phyloP scores from a whole-genome alignment of 1,139 yeast genomes.

The Sugiyamaella novakii region DNA sequence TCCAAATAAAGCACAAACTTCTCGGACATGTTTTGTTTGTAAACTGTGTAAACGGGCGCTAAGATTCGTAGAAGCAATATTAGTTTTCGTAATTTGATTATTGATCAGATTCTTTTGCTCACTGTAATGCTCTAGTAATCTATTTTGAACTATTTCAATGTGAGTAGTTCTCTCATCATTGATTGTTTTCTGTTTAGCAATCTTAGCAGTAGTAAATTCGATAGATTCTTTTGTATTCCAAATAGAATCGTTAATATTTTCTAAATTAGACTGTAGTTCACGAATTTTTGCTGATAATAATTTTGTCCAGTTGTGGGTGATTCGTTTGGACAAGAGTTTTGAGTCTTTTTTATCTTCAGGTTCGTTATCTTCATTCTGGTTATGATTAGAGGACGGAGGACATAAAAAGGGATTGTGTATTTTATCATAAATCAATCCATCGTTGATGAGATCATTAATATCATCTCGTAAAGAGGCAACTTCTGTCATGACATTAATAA shows the following conservation, averaged over 20 bases:
- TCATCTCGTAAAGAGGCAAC: slow-evolving; percentile 30
- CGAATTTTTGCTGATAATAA: slow-evolving; percentile 18
- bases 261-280: slow-evolving; percentile 10
- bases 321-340: slow-evolving; percentile 24
- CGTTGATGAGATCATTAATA: slow-evolving; percentile 27
- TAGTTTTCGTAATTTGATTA: slow-evolving; percentile 1
- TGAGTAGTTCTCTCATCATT: slow-evolving; percentile 17
- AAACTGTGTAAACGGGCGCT: background rate
- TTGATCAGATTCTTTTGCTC: slow-evolving; percentile 3
- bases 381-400: slow-evolving; percentile 19
- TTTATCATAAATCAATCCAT: slow-evolving; percentile 15
- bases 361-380: background rate
- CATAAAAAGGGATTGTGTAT: slow-evolving; percentile 16
- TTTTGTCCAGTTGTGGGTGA: slow-evolving; percentile 22
- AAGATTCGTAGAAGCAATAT: background rate
- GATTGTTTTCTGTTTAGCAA: slow-evolving; percentile 15
- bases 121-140: background rate
- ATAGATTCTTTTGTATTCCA: slow-evolving; percentile 15
- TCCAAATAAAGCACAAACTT: slow-evolving; percentile 14
- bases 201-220: slow-evolving; percentile 9
- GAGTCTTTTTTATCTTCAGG: background rate
- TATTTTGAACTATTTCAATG: slow-evolving; percentile 3
- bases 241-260: slow-evolving; percentile 14
- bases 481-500: slow-evolving; percentile 36
- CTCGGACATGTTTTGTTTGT: slow-evolving; percentile 6